These are phyloP conservation scores for Haplosporangium gracile DNA, from an alignment of 192 early-diverging fungal genomes.

Conservation along the genomic window DNA sequence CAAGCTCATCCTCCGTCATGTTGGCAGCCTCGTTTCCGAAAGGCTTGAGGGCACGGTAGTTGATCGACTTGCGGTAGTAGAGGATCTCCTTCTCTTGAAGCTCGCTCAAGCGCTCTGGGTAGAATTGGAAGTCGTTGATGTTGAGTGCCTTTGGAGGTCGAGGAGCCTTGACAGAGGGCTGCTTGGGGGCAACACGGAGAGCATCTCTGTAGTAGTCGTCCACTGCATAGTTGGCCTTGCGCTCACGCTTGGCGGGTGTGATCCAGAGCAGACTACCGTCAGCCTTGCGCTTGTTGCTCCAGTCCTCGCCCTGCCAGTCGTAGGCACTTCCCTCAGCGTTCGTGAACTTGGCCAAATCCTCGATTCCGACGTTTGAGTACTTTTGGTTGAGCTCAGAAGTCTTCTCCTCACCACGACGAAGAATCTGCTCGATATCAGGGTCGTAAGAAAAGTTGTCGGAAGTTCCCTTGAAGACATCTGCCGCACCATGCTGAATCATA, in stretches of 20 bases:
- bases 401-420: constrained; percentile 87
- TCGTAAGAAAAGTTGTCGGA: constrained; percentile 56
- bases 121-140: constrained; percentile 95
- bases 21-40: constrained; percentile 55
- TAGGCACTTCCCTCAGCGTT: constrained; percentile 81
- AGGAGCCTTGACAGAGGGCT: constrained; percentile 67
- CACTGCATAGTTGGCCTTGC: constrained; percentile 91
- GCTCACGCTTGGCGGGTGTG: constrained; percentile 94
- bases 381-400: constrained; percentile 90
- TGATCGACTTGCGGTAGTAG: constrained; percentile 65
- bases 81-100: constrained; percentile 88
- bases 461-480: constrained; percentile 79
- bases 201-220: constrained; percentile 95
- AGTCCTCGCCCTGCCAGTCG: constrained; percentile 98
- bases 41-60: constrained; percentile 36
- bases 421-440: constrained; percentile 89
- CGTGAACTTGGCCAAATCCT: constrained; percentile 94
- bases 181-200: constrained; percentile 74
- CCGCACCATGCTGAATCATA: constrained; percentile 98
- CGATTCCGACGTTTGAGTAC: constrained; percentile 91
- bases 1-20: constrained; percentile 63
- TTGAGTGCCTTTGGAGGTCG: constrained; percentile 74
- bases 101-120: constrained; percentile 78
- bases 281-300: constrained; percentile 80
- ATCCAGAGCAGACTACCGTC: constrained; percentile 87